These are phyloP conservation scores for Fimicolochytrium jonesii DNA, from an alignment of 192 early-diverging fungal genomes.

Conservation along the genomic window DNA sequence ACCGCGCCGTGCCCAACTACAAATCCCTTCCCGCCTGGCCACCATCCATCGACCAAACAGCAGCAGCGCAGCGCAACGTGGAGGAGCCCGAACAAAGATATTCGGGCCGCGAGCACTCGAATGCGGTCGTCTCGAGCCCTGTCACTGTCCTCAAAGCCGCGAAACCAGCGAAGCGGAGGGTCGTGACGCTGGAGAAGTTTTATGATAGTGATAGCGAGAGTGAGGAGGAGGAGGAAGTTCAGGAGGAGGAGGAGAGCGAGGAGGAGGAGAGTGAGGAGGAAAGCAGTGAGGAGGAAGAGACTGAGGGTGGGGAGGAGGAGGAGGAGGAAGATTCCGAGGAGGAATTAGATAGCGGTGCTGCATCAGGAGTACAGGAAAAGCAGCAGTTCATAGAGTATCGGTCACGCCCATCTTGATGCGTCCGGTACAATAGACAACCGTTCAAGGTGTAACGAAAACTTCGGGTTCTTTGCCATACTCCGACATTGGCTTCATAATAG, in stretches of 20 bases:
- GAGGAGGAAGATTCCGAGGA: slow-evolving; percentile 36
- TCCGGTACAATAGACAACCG: too few relatives aligned
- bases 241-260: slow-evolving; percentile 38
- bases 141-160: slow-evolving; percentile 3
- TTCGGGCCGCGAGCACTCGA: slow-evolving; percentile 31
- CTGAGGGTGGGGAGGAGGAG: slow-evolving; percentile 29
- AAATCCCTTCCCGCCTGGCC: slow-evolving; percentile 80
- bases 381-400: background rate
- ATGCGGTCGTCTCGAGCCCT: background rate
- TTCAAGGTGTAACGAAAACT: too few relatives aligned
- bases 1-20: slow-evolving; percentile 54
- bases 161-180: slow-evolving; percentile 23
- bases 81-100: slow-evolving; percentile 28
- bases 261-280: slow-evolving; percentile 41
- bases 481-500: too few relatives aligned
- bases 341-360: background rate
- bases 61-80: slow-evolving; percentile 37
- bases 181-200: slow-evolving; percentile 33
- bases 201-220: slow-evolving; percentile 16
- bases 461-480: too few relatives aligned
- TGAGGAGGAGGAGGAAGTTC: slow-evolving; percentile 40
- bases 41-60: slow-evolving; percentile 43
- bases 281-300: slow-evolving; percentile 27
- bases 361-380: background rate
- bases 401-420: too few relatives aligned